These are phyloP conservation scores for Alternaria angustiovoidea DNA, from an alignment of 2,329 filamentous ascomycete genomes.

Conservation along the genomic window DNA sequence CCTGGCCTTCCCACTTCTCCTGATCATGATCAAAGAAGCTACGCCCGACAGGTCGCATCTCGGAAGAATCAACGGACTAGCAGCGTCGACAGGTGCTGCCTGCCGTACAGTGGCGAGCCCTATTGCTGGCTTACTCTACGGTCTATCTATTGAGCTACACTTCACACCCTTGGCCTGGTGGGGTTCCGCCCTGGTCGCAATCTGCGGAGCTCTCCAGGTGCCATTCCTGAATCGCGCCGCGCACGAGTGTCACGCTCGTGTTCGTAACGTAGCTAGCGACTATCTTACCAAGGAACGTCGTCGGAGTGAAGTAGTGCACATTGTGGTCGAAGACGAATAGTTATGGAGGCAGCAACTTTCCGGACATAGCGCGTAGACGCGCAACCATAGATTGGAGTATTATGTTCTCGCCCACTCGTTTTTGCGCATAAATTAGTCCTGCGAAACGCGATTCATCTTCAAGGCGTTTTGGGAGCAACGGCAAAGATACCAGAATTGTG, in stretches of 20 bases:
- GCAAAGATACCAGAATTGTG: constrained; percentile 7
- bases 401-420: neutral
- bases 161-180: constrained; percentile 72
- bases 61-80: constrained; percentile 75
- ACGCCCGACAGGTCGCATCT: constrained; percentile 68
- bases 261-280: constrained; percentile 34
- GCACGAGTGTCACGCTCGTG: constrained; percentile 39
- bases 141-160: constrained; percentile 63
- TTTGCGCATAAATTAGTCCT: constrained; percentile 1
- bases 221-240: constrained; percentile 63
- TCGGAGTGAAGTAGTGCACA: constrained; percentile 33
- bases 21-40: constrained; percentile 78
- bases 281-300: constrained; percentile 27
- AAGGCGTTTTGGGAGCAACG: constrained; percentile 9
- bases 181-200: constrained; percentile 64
- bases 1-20: constrained; percentile 71
- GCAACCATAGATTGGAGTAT: neutral
- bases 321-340: constrained; percentile 35
- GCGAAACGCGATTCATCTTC: constrained; percentile 1
- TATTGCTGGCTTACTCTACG: constrained; percentile 72
- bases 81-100: constrained; percentile 75
- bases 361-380: neutral
- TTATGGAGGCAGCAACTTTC: neutral
- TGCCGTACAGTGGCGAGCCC: constrained; percentile 75
- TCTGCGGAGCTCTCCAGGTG: constrained; percentile 64